Base-by-base conservation (phyloP, 345 rosid genomes). In the Hibiscus syriacus region DNA sequence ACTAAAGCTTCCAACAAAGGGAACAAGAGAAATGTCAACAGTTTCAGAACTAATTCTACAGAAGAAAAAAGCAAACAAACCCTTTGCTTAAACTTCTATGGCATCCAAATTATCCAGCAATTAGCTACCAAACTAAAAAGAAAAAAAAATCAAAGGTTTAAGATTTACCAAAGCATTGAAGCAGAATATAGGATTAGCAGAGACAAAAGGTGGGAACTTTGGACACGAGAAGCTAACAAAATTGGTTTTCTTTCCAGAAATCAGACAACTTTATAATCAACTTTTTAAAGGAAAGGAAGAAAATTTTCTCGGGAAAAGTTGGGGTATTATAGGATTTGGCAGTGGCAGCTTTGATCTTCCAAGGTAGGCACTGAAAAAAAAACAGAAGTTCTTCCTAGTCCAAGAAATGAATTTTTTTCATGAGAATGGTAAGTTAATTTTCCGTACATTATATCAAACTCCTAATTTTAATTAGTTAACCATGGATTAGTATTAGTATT, bases 1-100 rank as follows among this genome's bases (percentile, higher is more conserved):
- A 38, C 23, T 61, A 39, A 61, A 61, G 19, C 20, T 38, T 61
- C 12, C 3, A 38, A 39, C 17, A 61, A 22, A 60, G 11, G 64
- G 23, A 22, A 2, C 11, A 38, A 12, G 29, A 39, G 39, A 46
- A 38, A 20, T 11, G 30, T 6, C 22, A 36, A 46, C 14, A 59
- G 7, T 22, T 67, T 53, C 22, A 76, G 71, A 67, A 74, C 20
- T 36, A 45, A 58, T 27, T 8, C 20, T 17, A 19, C 70, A 85
- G 78, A 41, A 39, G 66, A 41, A 62, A 50, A 62, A 39, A 41
- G 52, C 30, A 23, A 41, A 63, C 23, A 19, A 50, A 2, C 22
- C 53, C 22, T 63, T 63, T 41, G 29, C 64, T 36, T 5, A 20
- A 50, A 60, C 25, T 59, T 59, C 26, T 59, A 56, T 56, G 20